Conservation (phyloP, 352 stramenopile species). For the Globisporangium cederbergense region DNA sequence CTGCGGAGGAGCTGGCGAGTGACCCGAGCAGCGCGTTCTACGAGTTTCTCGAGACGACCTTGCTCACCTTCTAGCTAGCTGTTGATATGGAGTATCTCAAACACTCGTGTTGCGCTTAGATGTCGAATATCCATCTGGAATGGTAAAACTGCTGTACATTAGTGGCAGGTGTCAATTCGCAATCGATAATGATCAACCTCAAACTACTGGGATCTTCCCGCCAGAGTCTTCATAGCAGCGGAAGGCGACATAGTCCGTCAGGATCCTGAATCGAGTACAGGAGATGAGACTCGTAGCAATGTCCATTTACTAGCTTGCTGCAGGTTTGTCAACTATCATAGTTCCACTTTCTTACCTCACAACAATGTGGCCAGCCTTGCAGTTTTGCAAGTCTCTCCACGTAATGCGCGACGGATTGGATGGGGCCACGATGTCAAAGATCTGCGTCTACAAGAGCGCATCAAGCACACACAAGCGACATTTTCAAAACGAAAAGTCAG, state of each 20-base stretch:
- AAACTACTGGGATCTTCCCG: conserved; percentile 29
- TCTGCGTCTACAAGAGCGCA: conserved; percentile 36
- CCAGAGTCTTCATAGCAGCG: conserved; percentile 45
- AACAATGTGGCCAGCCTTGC: conserved; percentile 45
- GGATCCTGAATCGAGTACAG: conserved; percentile 21
- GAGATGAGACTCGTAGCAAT: not conserved
- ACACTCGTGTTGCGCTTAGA: not conserved
- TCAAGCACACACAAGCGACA: not conserved
- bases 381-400: conserved; percentile 53
- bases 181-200: not conserved
- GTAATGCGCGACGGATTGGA: conserved; percentile 39
- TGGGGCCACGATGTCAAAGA: conserved; percentile 58
- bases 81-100: not conserved
- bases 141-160: too few relatives aligned
- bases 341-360: conserved; percentile 24
- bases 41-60: conserved; percentile 32
- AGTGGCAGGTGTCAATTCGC: not conserved
- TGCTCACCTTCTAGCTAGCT: not conserved
- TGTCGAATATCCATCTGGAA: not conserved
- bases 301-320: not conserved
- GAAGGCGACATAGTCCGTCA: conserved; percentile 63
- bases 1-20: conserved; percentile 28
- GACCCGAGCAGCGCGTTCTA: conserved; percentile 33
- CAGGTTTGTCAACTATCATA: not conserved
- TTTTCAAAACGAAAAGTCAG: not conserved